Evolutionary conservation across 352 stramenopile species (phyloP), one percentile per base, ranked within the genome.

Genomic region (Globisporangium nagaii): DNA sequence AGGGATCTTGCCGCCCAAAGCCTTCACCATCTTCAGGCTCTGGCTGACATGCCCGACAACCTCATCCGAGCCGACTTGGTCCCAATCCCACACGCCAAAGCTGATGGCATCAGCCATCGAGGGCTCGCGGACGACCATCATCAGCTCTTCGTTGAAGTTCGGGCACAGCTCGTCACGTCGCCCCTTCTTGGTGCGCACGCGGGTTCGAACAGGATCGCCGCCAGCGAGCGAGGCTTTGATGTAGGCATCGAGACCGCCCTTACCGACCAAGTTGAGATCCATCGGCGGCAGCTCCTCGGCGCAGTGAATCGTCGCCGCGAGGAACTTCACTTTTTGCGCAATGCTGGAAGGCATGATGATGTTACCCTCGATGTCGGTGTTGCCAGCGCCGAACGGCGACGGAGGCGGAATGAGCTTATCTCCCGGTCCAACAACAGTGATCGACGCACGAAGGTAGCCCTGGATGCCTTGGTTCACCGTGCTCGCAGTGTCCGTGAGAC

Each of bases 371-470:
- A 69, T 58, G 40, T 75, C 77, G 10, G 54, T 60, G 28, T 65
- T 68, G 5, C 50, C 71, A 9, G 69, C 60, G 1, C 69, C 70
- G 51, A 88, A 87, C 0, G 79, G 82, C 6, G 74, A 84, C 10
- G 82, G 82, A 13, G 82, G 82, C 0, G 79, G 71, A 17, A 89
- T 51, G 8, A 93, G 66, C 52, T 91, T 95, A 53, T 96, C 87
- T 2, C 79, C 84, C 19, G 88, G 88, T 25, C 90, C 90, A 53
- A 97, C 70, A 25, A 97, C 86, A 1, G 84, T 83, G 46, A 97
- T 81, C 0, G 82, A 95, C 0, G 91, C 75, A 53, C 90, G 88
- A 19, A 97, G 61, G 41, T 97, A 97, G 22, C 90, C 90, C 61
- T 97, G 90, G 20, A 97, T 84, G 2, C 89, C 87, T 55, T 88